Evolutionary conservation across 2,329 filamentous ascomycete species (phyloP).

Genomic region (Aspergillus amoenus): DNA sequence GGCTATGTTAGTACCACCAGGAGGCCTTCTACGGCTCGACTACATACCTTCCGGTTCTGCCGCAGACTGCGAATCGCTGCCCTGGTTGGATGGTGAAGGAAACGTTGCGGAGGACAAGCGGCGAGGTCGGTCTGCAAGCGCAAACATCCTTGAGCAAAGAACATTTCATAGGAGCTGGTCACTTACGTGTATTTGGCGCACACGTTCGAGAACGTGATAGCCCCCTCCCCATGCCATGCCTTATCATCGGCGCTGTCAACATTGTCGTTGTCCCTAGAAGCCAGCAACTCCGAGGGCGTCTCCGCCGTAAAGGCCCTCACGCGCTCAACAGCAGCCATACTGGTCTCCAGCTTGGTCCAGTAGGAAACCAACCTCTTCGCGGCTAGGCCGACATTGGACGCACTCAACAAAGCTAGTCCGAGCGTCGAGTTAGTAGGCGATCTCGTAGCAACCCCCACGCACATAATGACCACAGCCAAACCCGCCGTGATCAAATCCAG

Average conservation of each 20-base stretch:
- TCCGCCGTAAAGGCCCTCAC: not conserved
- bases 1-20: no score
- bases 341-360: slow-evolving; percentile 5
- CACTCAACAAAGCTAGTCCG: not conserved
- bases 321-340: not conserved
- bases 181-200: not conserved
- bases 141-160: no score
- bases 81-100: no score
- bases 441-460: not conserved
- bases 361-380: not conserved
- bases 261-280: not conserved
- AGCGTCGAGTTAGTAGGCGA: slow-evolving; percentile 1
- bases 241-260: not conserved
- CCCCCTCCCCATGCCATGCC: not conserved
- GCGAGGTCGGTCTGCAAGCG: no score
- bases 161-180: no score
- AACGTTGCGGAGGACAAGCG: no score
- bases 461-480: slow-evolving; percentile 10
- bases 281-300: not conserved
- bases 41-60: not conserved
- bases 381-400: not conserved
- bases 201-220: not conserved
- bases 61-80: no score
- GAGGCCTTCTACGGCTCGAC: no score
- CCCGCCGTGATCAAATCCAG: slow-evolving; percentile 18